Conservation (phyloP, 192 early-diverging fungal species). For the Coemansia sp. region DNA sequence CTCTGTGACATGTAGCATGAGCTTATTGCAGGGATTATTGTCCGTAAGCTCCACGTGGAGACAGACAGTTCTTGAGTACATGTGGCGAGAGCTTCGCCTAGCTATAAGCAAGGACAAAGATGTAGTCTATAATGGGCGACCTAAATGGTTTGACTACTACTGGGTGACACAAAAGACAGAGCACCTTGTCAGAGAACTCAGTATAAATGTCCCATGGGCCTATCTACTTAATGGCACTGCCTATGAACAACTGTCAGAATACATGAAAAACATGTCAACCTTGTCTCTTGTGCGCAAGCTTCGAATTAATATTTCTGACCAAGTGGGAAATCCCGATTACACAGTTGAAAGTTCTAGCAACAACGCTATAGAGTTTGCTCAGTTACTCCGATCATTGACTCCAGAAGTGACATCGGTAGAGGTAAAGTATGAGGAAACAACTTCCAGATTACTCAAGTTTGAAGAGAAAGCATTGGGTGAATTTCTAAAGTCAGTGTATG, state of each 20-base stretch:
- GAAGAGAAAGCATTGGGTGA: no score
- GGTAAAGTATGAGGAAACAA: no score
- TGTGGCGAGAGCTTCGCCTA: neutral
- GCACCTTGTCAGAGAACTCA: neutral
- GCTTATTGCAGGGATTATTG: neutral
- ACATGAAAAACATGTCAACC: no score
- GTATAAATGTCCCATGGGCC: neutral
- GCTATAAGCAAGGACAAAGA: neutral
- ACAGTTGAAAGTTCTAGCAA: no score
- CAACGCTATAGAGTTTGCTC: no score
- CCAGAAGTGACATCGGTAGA: no score
- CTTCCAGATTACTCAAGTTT: no score
- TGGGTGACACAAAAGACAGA: neutral
- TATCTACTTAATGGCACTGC: neutral
- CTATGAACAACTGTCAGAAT: neutral
- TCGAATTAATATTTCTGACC: no score
- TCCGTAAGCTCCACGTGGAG: neutral
- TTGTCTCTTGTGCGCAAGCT: no score
- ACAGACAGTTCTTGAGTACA: neutral
- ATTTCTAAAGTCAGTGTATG: no score
- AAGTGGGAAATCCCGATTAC: no score
- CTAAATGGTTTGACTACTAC: neutral
- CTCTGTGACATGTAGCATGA: neutral
- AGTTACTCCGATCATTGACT: no score
- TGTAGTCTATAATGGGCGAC: neutral